Evolutionary conservation across 2,329 filamentous ascomycete species (phyloP), one percentile per base, ranked within the genome.

Genomic region (Arthroderma sp.): DNA sequence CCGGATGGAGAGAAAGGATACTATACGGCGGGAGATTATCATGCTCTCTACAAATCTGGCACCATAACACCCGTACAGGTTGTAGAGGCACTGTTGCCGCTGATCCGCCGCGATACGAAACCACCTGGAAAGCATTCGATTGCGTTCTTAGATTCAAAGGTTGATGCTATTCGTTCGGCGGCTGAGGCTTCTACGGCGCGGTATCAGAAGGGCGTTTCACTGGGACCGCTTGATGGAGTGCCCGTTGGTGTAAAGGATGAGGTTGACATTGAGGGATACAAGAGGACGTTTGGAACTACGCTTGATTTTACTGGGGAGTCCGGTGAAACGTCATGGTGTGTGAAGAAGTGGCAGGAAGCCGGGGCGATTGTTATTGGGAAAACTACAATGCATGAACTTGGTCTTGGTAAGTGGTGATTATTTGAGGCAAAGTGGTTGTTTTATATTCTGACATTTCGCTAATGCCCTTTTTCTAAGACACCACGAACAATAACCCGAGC

Each of bases 181-280:
- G 86, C 87, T 0, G 72, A 72, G 53, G 82, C 75, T 5, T 91
- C 86, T 1, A 83, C 86, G 0, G 69, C 75, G 57, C 72, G 87
- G 38, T 94, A 83, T 62, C 75, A 77, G 47, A 67, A 72, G 10
- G 82, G 83, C 0, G 72, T 72, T 49, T 72, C 79, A 0, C 61
- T 86, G 10, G 73, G 84, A 8, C 66, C 84, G 4, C 67, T 94
- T 5, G 87, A 94, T 55, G 87, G 87, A 8, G 77, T 94, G 1
- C 87, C 86, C 0, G 75, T 93, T 40, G 83, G 81, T 0, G 76
- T 91, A 54, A 94, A 94, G 65, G 86, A 93, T 57, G 86, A 94
- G 56, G 72, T 81, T 10, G 72, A 82, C 51, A 68, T 87, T 30
- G 71, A 77, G 51, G 85, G 83, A 9, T 88, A 86, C 58, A 72